A percentile compares a stretch with the other conserved stretches of the same genome.
These are phyloP conservation scores for Polygonum maritimum DNA, from an alignment of 148 eudicot species.

Conservation along the genomic window DNA sequence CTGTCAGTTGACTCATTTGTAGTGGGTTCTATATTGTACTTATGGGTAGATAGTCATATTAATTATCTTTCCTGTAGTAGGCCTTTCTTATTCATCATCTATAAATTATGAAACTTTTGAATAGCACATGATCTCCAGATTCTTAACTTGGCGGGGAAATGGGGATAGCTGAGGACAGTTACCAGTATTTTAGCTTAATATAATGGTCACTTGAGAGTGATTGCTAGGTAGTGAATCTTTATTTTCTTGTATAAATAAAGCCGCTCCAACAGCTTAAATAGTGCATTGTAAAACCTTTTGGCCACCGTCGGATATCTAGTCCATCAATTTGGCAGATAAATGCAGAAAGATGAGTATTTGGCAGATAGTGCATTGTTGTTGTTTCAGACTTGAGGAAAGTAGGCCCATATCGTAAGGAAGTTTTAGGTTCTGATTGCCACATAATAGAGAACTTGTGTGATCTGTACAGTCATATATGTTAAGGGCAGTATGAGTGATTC, in stretches of 20 bases:
- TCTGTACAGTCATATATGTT: not conserved
- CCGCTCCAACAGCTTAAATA: not conserved
- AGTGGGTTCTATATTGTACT: constrained; percentile 12
- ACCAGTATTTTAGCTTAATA: not conserved
- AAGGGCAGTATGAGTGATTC: not conserved
- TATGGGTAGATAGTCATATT: not conserved
- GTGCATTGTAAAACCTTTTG: not conserved
- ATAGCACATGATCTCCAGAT: not conserved
- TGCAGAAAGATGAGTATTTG: not conserved
- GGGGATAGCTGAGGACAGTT: not conserved
- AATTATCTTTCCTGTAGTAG: not conserved
- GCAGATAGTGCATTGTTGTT: not conserved
- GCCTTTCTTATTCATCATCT: not conserved
- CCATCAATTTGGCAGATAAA: not conserved
- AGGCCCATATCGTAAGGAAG: not conserved
- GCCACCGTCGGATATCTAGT: not conserved
- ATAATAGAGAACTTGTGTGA: not conserved
- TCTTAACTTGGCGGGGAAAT: not conserved
- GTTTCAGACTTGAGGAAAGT: not conserved
- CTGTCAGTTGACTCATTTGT: not conserved
- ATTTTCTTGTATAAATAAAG: not conserved
- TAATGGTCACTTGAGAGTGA: not conserved
- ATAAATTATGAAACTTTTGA: not conserved
- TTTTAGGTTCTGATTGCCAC: not conserved
- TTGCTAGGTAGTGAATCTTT: not conserved